These are phyloP conservation scores for Puccinia horiana DNA, from an alignment of 1,284 basidiomycete species.

Conservation along the genomic window DNA sequence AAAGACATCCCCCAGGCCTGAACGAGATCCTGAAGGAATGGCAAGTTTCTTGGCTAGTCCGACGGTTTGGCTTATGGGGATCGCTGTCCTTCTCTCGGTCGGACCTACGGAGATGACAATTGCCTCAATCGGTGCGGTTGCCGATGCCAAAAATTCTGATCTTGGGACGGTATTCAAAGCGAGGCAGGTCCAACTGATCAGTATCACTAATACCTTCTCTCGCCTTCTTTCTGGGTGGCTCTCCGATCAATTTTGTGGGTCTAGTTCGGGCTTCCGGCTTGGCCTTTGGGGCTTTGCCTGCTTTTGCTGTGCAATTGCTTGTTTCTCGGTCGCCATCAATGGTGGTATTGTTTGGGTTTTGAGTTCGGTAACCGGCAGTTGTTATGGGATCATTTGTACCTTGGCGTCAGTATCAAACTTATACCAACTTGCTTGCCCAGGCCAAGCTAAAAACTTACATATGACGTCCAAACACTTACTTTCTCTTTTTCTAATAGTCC, in stretches of 20 bases:
- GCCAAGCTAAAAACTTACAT: not conserved
- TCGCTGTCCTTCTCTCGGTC: slow-evolving; percentile 2
- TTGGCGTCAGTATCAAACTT: slow-evolving; percentile 37
- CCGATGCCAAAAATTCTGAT: slow-evolving; percentile 1
- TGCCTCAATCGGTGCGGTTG: slow-evolving; percentile 34
- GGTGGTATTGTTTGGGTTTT: slow-evolving; percentile 27
- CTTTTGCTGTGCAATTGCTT: slow-evolving; percentile 11
- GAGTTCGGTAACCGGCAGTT: slow-evolving; percentile 25
- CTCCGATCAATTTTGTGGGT: slow-evolving; percentile 29
- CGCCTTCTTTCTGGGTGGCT: slow-evolving; percentile 32
- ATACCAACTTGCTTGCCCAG: not conserved
- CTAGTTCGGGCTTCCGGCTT: not conserved
- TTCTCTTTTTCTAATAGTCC: not conserved
- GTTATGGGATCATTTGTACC: slow-evolving; percentile 32
- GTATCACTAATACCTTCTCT: slow-evolving; percentile 23
- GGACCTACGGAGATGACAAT: slow-evolving; percentile 47
- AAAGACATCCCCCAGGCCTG: not conserved
- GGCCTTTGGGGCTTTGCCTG: slow-evolving; percentile 21
- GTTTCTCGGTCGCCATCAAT: slow-evolving; percentile 17
- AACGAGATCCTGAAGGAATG: not conserved
- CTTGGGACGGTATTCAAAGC: slow-evolving; percentile 21
- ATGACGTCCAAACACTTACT: not conserved
- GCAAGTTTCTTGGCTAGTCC: slow-evolving; percentile 21
- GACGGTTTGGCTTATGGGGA: slow-evolving; percentile 38
- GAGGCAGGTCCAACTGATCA: slow-evolving; percentile 36